Evolutionary conservation across 768 basidiomycete genomes (phyloP), one percentile per base, ranked within the genome.

Genomic region (Sporobolomyces roseus): DNA sequence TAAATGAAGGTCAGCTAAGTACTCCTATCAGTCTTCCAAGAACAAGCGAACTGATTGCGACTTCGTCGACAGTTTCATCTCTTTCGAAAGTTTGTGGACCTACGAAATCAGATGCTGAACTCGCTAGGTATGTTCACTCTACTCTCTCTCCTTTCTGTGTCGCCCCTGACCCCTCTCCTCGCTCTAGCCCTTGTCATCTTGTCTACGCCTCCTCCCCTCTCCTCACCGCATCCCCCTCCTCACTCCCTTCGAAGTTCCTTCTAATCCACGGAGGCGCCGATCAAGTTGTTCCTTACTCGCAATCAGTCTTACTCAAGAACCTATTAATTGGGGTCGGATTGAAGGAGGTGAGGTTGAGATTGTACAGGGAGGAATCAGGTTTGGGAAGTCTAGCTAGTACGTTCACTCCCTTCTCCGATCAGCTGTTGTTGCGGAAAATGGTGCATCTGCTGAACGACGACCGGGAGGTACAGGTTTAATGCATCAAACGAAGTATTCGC

Each of bases 211-310:
- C 70, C 23, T 63, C 61, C 1, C 49, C 65, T 21, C 54, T 71
- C 33, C 61, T 71, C 32, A 21, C 56, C 17, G 21, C 32, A 12
- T 4, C 30, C 21, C 58, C 46, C 7, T 16, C 50, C 23, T 38
- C 33, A 23, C 61, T 71, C n/a, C 65, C 70, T 0, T 19, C 56
- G 16, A 45, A 43, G 3, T 29, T 59, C 45, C 61, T 71, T 49
- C 12, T 66, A 55, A 49, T 71, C 23, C 65, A 66, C 43, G 70
- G 70, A 23, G 70, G 70, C 2, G n/a, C 23, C 9, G 70, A 71
- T 43, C n/a, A 2, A 8, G 5, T 38, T 10, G 50, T 59, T 16
- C 65, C 65, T 25, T 66, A 60, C 51, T 59, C 70, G 21, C 70
- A 66, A 32, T 35, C 65, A 19, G 61, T 66, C 17, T 38, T 71